Evolutionary conservation across 2,329 filamentous ascomycete species (phyloP), one percentile per base, ranked within the genome.

Genomic region (Nothomitra cinnamomea): DNA sequence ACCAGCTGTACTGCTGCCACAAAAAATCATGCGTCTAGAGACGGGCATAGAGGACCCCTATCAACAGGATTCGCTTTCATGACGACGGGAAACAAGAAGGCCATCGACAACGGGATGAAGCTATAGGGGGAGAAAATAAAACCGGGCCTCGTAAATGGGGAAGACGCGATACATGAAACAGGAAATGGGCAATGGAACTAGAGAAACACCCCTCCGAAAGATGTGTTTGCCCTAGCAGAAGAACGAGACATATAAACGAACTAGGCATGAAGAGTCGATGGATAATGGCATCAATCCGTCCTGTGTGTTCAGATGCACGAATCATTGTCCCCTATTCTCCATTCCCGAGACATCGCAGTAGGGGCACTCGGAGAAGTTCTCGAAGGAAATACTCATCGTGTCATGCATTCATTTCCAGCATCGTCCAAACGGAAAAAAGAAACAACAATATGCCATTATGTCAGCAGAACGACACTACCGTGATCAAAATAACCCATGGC

Each of bases 31-130:
- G 45, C 45, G 45, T 49, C 45, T 49, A 49, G 45, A 49, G 32
- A 28, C 28, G 45, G 24, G 45, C 24, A 24, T 24, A 49, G 24
- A 28, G 19, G 45, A 49, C 45, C 45, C 45, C 45, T 49, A 49
- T 49, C 45, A 13, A 49, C 45, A 49, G 45, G 45, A 5, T 49
- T 35, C 15, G 45, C 13, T 51, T 57, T 53, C 47, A 60, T 56
- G 60, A 58, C 55, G 59, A 61, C 57, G 61, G 66, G 40, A 67
- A 69, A 0, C 63, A 66, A 1, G 66, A 70, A 0, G 71, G 72
- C 0, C 72, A 71, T 1, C 75, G 79, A 0, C 76, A 80, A 1
- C 76, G 79, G 2, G 69, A 72, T 49, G 72, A 76, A 52, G 67
- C 21, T 35, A 43, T 45, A 17, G 21, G 54, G 53, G 40, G 52